Percentiles rank a stretch among this genome's conserved stretches.
Conservation (phyloP, 306 rosid species). For the Gillenia trifoliata region DNA sequence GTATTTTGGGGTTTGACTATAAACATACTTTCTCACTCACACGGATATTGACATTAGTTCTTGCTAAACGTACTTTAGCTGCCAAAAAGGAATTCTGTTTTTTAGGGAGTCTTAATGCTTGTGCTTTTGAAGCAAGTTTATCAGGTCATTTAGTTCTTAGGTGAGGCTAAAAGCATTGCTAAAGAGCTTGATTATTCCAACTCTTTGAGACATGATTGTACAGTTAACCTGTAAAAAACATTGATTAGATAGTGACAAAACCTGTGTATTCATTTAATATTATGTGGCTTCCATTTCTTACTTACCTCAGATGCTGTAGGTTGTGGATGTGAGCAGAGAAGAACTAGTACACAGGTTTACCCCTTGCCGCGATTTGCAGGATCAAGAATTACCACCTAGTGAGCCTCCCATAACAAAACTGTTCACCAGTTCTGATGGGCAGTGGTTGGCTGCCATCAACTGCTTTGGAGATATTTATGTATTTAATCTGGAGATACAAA, state of each 20-base stretch:
- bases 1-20: neutral
- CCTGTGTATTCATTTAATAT: neutral
- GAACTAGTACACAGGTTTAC: slow-evolving; percentile 63
- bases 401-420: slow-evolving; percentile 94
- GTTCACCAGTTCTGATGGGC: slow-evolving; percentile 88
- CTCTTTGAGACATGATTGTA: neutral
- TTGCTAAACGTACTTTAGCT: neutral
- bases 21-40: neutral
- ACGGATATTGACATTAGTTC: neutral
- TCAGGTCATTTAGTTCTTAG: too few relatives aligned
- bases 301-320: slow-evolving; percentile 38
- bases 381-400: slow-evolving; percentile 53
- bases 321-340: slow-evolving; percentile 54
- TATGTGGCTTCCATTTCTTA: slow-evolving; percentile 12
- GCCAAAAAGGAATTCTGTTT: neutral
- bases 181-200: neutral
- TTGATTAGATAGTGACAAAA: neutral
- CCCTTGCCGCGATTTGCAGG: slow-evolving; percentile 50
- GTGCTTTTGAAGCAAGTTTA: too few relatives aligned
- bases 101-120: neutral
- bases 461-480: slow-evolving; percentile 91
- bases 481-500: slow-evolving; percentile 74
- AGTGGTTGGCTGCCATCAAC: slow-evolving; percentile 97
- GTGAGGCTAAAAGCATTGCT: too few relatives aligned
- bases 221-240: neutral